Evolutionary conservation across 2,329 filamentous ascomycete genomes (phyloP), one percentile per base, ranked within the genome.

Genomic region (Xylariaceae sp.): DNA sequence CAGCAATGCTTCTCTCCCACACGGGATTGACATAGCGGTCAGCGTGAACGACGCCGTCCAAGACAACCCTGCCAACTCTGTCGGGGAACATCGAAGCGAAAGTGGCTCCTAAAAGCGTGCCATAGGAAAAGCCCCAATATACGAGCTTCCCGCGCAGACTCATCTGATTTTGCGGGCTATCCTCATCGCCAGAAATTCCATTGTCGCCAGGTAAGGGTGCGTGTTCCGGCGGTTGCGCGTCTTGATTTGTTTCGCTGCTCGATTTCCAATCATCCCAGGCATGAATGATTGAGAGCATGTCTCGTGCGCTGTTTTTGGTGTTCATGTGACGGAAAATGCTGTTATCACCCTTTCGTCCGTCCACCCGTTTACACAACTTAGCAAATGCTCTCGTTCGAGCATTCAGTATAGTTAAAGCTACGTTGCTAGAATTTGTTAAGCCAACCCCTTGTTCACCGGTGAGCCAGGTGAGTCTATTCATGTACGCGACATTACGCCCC

Each of bases 71-170:
- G 57, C 72, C 64, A 57, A 77, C 67, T 36, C 67, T 73, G 47
- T 74, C 70, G 9, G 73, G 73, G 49, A 72, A 74, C 68, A 75
- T 72, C 15, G 70, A 67, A 6, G 72, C 71, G 47, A 73, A 73
- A 2, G 70, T 72, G 6, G 65, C 65, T 2, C 73, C 73, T 9
- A 75, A 59, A 10, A 72, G 49, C 4, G 69, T 71, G 18, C 72
- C 72, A 51, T 75, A 75, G 15, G 70, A 73, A 54, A 72, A 70
- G 0, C 73, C 72, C 68, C 70, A 71, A 54, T 73, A 74, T 9
- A 68, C 64, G 19, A 69, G 66, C 49, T 68, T 68, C n/a, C 66
- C 65, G 30, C 56, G 56, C 30, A 66, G 63, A 52, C 58, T 61
- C 8, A 54, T 49, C 6, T 54, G 46, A 10, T 16, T 53, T 32